A percentile compares a stretch with the other conserved stretches of the same genome.
Conservation (phyloP, 805 yeast species). For the Myxozyma neotropica region DNA sequence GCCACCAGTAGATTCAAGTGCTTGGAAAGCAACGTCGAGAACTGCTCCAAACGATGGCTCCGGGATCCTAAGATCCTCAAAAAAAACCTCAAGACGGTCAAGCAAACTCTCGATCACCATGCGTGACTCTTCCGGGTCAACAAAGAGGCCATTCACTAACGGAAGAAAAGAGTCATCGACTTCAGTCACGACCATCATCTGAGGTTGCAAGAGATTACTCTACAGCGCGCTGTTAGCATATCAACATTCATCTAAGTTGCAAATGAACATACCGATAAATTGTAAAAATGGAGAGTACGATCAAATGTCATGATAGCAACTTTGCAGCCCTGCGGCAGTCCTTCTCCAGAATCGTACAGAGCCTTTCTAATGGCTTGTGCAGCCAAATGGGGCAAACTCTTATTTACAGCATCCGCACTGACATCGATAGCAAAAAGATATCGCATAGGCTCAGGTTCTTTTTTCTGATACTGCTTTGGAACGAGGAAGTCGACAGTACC, state of each 20-base stretch:
- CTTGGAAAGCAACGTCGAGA: slow-evolving; percentile 63
- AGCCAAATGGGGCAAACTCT: slow-evolving; percentile 61
- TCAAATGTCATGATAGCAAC: slow-evolving; percentile 79
- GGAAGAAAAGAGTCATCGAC: slow-evolving; percentile 83
- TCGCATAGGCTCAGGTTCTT: slow-evolving; percentile 55
- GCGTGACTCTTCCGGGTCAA: slow-evolving; percentile 69
- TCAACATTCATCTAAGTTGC: not conserved
- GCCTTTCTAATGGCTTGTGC: slow-evolving; percentile 71
- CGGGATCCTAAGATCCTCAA: slow-evolving; percentile 46
- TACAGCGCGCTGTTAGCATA: not conserved
- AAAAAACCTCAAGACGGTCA: slow-evolving; percentile 56
- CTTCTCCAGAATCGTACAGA: slow-evolving; percentile 47
- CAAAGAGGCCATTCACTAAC: slow-evolving; percentile 72
- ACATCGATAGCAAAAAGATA: slow-evolving; percentile 77
- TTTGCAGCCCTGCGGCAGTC: slow-evolving; percentile 50
- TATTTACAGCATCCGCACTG: slow-evolving; percentile 58
- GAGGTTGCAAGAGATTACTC: slow-evolving; percentile 53
- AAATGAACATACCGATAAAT: slow-evolving; percentile 52
- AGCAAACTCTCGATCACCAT: slow-evolving; percentile 68
- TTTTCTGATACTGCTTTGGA: slow-evolving; percentile 67
- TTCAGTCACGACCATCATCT: slow-evolving; percentile 66
- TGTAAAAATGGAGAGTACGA: slow-evolving; percentile 68
- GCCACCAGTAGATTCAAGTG: slow-evolving; percentile 69
- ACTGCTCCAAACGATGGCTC: slow-evolving; percentile 84
- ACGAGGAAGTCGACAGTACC: slow-evolving; percentile 88